phyloP scores from a whole-genome alignment of 2,329 filamentous ascomycete genomes.

The Diatrype stigma region DNA sequence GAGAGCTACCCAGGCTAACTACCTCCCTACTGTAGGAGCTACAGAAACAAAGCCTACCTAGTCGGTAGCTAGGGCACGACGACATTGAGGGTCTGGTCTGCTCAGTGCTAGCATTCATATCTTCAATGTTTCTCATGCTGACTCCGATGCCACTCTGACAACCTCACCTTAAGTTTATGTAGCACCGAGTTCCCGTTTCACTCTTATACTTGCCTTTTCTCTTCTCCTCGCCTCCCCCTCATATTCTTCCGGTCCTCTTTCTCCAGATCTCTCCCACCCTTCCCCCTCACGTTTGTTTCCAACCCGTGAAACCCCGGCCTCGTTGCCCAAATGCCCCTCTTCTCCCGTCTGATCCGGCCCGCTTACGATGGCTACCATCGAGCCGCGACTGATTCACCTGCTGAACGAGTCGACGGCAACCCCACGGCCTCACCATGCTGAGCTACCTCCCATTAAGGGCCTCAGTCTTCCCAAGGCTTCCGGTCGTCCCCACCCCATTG shows the following conservation, averaged over 20 bases:
- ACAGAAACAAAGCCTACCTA: too few species aligned
- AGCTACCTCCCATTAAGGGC: conserved; percentile 52
- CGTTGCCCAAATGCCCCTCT: conserved; percentile 28
- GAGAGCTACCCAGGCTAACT: background rate
- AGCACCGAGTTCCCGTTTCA: conserved; percentile 1
- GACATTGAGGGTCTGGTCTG: background rate
- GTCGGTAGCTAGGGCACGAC: background rate
- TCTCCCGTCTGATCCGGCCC: conserved; percentile 23
- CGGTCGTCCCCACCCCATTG: conserved; percentile 42
- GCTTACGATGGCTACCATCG: conserved; percentile 60
- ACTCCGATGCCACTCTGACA: conserved; percentile 1
- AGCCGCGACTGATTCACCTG: conserved; percentile 62
- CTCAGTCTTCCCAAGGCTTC: conserved; percentile 39
- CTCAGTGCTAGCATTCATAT: too few species aligned
- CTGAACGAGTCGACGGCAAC: conserved; percentile 54
- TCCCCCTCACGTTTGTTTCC: conserved; percentile 8
- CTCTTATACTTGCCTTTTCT: conserved; percentile 3
- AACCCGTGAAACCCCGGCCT: conserved; percentile 11
- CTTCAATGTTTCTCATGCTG: background rate
- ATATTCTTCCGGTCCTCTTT: conserved; percentile 8
- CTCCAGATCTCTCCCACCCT: conserved; percentile 5
- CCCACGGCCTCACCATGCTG: conserved; percentile 42
- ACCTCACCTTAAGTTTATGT: background rate
- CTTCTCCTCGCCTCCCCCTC: conserved; percentile 8
- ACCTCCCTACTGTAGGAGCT: background rate